A percentile compares a stretch with the other conserved stretches of the same genome.
phyloP scores from a whole-genome alignment of 441 rosid genomes.

The Capsella rubella region DNA sequence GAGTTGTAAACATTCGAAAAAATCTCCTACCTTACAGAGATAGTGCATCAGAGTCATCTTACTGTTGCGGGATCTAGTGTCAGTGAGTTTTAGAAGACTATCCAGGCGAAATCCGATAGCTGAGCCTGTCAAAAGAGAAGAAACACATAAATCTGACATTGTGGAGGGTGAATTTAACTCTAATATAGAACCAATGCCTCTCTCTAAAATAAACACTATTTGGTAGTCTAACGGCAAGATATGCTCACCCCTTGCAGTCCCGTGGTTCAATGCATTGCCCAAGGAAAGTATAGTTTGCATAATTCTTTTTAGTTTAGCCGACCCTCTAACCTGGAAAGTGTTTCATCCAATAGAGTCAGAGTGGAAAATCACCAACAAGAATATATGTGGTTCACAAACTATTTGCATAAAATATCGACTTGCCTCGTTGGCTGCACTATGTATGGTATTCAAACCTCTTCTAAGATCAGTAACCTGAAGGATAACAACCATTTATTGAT shows the following conservation, averaged over 20 bases:
- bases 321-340: conserved; percentile 70
- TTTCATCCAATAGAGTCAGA: conserved; percentile 36
- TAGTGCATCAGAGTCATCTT: conserved; percentile 99
- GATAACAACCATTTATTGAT: conserved; percentile 12
- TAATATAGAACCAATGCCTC: conserved; percentile 24
- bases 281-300: conserved; percentile 93
- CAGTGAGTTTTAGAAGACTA: conserved; percentile 96
- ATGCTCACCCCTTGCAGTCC: conserved; percentile 94
- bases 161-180: neutral
- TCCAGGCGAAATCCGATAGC: conserved; percentile 96
- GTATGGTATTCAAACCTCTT: conserved; percentile 65
- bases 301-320: conserved; percentile 79
- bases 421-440: conserved; percentile 90
- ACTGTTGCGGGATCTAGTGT: conserved; percentile 84
- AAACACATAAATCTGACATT: conserved; percentile 5
- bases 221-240: conserved; percentile 17
- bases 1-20: conserved; percentile 4
- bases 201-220: neutral
- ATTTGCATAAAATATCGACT: conserved; percentile 44
- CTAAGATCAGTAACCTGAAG: conserved; percentile 90
- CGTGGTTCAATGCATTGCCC: conserved; percentile 95
- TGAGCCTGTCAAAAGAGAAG: conserved; percentile 63
- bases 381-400: conserved; percentile 27
- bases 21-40: conserved; percentile 83
- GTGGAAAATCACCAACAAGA: conserved; percentile 32